Evolutionary conservation across 208 protist genomes (phyloP).

Genomic region (Wallacemonas sp.): DNA sequence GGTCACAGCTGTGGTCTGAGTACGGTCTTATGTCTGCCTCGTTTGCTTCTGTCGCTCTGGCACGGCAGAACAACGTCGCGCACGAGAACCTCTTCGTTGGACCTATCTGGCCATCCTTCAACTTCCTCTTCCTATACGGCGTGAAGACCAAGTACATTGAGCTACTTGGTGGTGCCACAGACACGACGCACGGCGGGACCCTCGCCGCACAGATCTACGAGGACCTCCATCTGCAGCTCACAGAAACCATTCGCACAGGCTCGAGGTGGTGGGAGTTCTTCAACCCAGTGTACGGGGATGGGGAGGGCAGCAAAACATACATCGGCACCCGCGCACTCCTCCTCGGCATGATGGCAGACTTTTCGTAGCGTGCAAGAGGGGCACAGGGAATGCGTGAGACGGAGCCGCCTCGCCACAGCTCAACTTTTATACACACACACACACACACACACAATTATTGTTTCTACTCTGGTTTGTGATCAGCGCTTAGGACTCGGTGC

Average conservation of each 20-base stretch:
- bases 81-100: slow-evolving; percentile 78
- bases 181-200: slow-evolving; percentile 4
- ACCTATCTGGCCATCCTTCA: slow-evolving; percentile 61
- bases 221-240: slow-evolving; percentile 32
- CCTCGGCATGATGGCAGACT: slow-evolving; percentile 54
- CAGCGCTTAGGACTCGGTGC: no score
- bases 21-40: slow-evolving; percentile 80
- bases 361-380: slow-evolving; percentile 22
- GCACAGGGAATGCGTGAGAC: neutral
- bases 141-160: slow-evolving; percentile 61
- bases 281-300: slow-evolving; percentile 62
- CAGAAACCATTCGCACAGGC: slow-evolving; percentile 38
- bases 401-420: neutral
- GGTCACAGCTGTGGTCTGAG: slow-evolving; percentile 39
- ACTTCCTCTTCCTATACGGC: slow-evolving; percentile 61
- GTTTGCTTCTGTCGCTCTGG: slow-evolving; percentile 52
- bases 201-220: slow-evolving; percentile 29
- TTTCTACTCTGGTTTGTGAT: no score
- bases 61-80: slow-evolving; percentile 36
- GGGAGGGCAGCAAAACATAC: slow-evolving; percentile 76
- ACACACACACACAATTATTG: no score
- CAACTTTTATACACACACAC: neutral
- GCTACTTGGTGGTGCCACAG: slow-evolving; percentile 16
- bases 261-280: slow-evolving; percentile 69
- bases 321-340: slow-evolving; percentile 57